phyloP scores from a whole-genome alignment of 1,139 yeast genomes.

The Debaryomycetaceae sp. region DNA sequence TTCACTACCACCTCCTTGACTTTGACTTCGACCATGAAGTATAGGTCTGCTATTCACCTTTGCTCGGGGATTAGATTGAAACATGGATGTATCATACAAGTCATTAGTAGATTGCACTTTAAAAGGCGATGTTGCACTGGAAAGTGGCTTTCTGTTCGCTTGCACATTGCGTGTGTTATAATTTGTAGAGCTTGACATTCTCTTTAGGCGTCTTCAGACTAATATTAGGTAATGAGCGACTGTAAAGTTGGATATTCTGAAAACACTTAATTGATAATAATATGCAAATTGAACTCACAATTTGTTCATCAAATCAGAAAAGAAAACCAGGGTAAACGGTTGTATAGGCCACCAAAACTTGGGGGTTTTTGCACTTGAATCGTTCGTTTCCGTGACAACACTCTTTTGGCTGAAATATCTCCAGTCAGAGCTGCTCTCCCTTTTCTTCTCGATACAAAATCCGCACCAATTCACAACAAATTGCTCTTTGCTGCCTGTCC shows the following conservation, averaged over 20 bases:
- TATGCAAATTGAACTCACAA: neutral
- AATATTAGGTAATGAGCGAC: neutral
- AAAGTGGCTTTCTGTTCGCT: conserved; percentile 8
- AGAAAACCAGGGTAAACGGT: neutral
- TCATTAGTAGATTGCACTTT: conserved; percentile 5
- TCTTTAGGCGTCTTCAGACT: neutral
- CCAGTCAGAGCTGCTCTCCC: too few relatives aligned
- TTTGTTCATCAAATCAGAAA: neutral
- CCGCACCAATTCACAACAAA: too few relatives aligned
- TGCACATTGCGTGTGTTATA: conserved; percentile 5
- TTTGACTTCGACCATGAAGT: conserved; percentile 10
- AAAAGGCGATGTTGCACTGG: conserved; percentile 6
- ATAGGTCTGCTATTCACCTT: conserved; percentile 1
- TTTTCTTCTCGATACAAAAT: too few relatives aligned
- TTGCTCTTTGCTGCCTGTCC: too few relatives aligned
- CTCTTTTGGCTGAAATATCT: too few relatives aligned
- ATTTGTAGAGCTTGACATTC: conserved; percentile 2
- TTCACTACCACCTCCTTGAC: conserved; percentile 4
- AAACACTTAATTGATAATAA: neutral
- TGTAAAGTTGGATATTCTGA: neutral
- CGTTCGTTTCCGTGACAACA: too few relatives aligned
- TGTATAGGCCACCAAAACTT: too few relatives aligned
- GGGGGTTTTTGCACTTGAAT: too few relatives aligned
- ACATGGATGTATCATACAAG: conserved; percentile 2
- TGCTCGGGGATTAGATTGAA: conserved; percentile 1